A percentile compares a stretch with the other conserved stretches of the same genome.
These are phyloP conservation scores for Prorocentrum cordatum DNA, from an alignment of 169 alveolate species.

Conservation along the genomic window DNA sequence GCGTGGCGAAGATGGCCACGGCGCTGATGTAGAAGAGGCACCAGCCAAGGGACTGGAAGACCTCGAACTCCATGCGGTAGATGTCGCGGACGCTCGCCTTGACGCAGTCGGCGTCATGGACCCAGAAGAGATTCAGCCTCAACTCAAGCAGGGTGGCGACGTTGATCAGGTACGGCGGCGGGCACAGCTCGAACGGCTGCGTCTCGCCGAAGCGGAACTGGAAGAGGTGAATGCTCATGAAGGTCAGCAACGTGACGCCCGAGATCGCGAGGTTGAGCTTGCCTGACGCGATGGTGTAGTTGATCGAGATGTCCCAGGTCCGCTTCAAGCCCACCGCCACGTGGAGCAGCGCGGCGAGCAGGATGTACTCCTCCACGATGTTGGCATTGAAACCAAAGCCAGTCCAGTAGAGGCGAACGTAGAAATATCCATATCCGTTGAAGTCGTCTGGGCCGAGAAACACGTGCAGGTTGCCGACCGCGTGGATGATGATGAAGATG, in stretches of 20 bases:
- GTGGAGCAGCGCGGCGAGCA: slow-evolving; percentile 50
- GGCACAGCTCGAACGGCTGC: slow-evolving; percentile 51
- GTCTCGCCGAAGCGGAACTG: too few relatives aligned
- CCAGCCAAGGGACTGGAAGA: slow-evolving; percentile 67
- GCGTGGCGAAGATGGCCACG: slow-evolving; percentile 56
- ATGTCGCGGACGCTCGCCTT: slow-evolving; percentile 51
- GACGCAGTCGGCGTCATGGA: slow-evolving; percentile 40
- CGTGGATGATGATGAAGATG: slow-evolving; percentile 72
- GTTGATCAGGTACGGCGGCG: slow-evolving; percentile 66
- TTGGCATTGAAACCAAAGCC: slow-evolving; percentile 61
- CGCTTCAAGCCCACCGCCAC: slow-evolving; percentile 42
- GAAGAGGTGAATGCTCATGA: slow-evolving; percentile 46
- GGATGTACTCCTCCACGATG: slow-evolving; percentile 64
- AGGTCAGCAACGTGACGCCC: slow-evolving; percentile 52
- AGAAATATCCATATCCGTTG: too few relatives aligned
- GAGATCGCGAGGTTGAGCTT: slow-evolving; percentile 50
- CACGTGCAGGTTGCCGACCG: slow-evolving; percentile 70
- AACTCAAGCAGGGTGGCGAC: slow-evolving; percentile 32
- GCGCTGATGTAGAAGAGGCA: slow-evolving; percentile 48
- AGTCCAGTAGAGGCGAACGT: slow-evolving; percentile 68
- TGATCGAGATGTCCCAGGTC: slow-evolving; percentile 64
- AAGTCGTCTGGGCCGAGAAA: too few relatives aligned
- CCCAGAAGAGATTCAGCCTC: slow-evolving; percentile 61
- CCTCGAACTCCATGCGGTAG: slow-evolving; percentile 67
- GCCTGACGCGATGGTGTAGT: slow-evolving; percentile 53